Evolutionary conservation across 768 basidiomycete genomes (phyloP).

Genomic region (Tubosaeta sp.): DNA sequence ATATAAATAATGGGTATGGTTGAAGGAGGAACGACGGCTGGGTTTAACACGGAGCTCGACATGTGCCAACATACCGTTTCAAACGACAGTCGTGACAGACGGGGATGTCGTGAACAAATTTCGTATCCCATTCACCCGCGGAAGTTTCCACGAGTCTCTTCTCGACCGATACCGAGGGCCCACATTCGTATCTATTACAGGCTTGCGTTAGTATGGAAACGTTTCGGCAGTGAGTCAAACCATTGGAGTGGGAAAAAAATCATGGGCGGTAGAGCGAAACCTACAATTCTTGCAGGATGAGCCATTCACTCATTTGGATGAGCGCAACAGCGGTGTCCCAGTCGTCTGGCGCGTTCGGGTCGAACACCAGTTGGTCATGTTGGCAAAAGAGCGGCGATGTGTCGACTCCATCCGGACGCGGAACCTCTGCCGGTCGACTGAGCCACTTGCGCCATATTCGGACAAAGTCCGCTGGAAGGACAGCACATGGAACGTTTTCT

Average conservation of each 20-base stretch:
- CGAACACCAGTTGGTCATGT: conserved; percentile 59
- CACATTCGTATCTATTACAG: conserved; percentile 49
- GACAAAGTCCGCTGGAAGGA: conserved; percentile 60
- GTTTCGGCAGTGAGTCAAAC: conserved; percentile 4
- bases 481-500: conserved; percentile 49
- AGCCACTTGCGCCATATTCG: conserved; percentile 71
- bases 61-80: conserved; percentile 42
- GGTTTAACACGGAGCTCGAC: conserved; percentile 4
- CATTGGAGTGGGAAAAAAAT: conserved; percentile 5
- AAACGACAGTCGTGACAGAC: conserved; percentile 61
- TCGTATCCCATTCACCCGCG: conserved; percentile 27
- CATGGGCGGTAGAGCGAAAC: conserved; percentile 23
- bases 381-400: conserved; percentile 63
- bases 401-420: conserved; percentile 60
- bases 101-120: conserved; percentile 45
- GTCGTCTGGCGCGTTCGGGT: conserved; percentile 60
- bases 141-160: conserved; percentile 29
- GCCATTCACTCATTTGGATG: conserved; percentile 64
- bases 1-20: conserved; percentile 4
- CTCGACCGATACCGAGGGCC: conserved; percentile 49
- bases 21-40: conserved; percentile 1
- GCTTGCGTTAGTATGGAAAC: conserved; percentile 15
- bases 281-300: conserved; percentile 53
- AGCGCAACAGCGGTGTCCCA: conserved; percentile 52
- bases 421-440: conserved; percentile 46